A percentile compares a stretch with the other conserved stretches of the same genome.
These are phyloP conservation scores for Protomyces gravidus DNA, from an alignment of 1,139 yeast species.

Conservation along the genomic window DNA sequence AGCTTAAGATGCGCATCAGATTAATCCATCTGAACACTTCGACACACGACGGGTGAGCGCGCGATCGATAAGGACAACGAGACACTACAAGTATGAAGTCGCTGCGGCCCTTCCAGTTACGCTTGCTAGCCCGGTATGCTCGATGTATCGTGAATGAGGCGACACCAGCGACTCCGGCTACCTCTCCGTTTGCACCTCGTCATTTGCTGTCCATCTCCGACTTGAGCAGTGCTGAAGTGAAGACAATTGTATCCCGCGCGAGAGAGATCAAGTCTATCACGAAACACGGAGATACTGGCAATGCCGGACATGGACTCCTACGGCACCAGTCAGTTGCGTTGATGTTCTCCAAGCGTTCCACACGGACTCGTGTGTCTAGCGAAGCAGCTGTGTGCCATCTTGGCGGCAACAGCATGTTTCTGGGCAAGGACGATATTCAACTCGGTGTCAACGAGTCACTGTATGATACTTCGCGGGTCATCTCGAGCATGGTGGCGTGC, in stretches of 20 bases:
- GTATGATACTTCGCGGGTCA: conserved; percentile 80
- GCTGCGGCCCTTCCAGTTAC: neutral
- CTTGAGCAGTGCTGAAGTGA: conserved; percentile 59
- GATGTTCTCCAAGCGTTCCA: conserved; percentile 82
- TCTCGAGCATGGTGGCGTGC: conserved; percentile 92
- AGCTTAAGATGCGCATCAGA: no score
- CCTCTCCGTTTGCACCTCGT: conserved; percentile 38
- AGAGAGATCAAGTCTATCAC: conserved; percentile 55
- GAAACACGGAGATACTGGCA: conserved; percentile 46
- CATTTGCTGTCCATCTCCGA: conserved; percentile 71
- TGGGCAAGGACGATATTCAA: conserved; percentile 94
- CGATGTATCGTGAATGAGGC: neutral
- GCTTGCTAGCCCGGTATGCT: neutral
- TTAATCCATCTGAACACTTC: no score
- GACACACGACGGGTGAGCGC: neutral
- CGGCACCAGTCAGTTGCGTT: conserved; percentile 75
- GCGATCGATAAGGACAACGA: neutral
- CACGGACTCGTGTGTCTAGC: conserved; percentile 87
- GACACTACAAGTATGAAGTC: neutral
- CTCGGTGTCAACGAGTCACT: conserved; percentile 87
- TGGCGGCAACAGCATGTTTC: conserved; percentile 94
- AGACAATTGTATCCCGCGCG: conserved; percentile 62
- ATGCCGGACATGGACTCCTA: conserved; percentile 29
- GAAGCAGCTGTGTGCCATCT: conserved; percentile 93
- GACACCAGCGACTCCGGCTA: conserved; percentile 21